These are phyloP conservation scores for Elsinoe batatas DNA, from an alignment of 2,329 filamentous ascomycete genomes.

Conservation along the genomic window DNA sequence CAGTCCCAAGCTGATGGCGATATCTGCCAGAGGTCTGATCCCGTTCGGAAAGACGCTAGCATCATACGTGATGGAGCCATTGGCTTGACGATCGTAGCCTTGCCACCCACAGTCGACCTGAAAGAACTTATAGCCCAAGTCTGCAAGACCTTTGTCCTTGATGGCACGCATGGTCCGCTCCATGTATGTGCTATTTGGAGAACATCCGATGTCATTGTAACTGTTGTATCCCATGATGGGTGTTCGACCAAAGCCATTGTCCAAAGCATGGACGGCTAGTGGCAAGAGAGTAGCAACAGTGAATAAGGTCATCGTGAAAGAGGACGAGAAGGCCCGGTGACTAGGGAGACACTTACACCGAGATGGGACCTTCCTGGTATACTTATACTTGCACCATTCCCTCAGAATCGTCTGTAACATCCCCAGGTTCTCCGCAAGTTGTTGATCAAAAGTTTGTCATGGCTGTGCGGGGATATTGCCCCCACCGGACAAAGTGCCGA, in stretches of 20 bases:
- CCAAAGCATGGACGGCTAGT: constrained; percentile 14
- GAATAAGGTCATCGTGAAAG: background rate
- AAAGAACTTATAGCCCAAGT: constrained; percentile 46
- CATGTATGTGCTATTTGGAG: constrained; percentile 19
- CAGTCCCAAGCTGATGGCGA: constrained; percentile 39
- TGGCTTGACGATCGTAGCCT: constrained; percentile 26
- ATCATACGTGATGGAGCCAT: constrained; percentile 44
- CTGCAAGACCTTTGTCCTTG: constrained; percentile 11
- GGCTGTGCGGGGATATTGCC: constrained; percentile 2
- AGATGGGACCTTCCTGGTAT: background rate
- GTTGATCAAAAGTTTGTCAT: constrained; percentile 1
- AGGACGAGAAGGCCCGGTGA: background rate
- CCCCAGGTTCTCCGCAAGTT: constrained; percentile 6
- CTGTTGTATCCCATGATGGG: constrained; percentile 23
- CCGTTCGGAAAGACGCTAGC: constrained; percentile 41
- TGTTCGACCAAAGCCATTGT: constrained; percentile 23
- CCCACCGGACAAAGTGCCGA: constrained; percentile 7
- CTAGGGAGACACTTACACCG: too few relatives aligned
- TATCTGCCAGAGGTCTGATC: constrained; percentile 40
- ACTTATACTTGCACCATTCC: background rate
- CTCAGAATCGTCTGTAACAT: background rate
- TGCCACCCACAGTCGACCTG: constrained; percentile 53
- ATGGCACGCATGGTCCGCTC: constrained; percentile 18
- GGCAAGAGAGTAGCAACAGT: background rate
- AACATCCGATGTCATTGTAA: constrained; percentile 21